Evolutionary conservation across 768 basidiomycete species (phyloP).

Genomic region (Russula sp.): DNA sequence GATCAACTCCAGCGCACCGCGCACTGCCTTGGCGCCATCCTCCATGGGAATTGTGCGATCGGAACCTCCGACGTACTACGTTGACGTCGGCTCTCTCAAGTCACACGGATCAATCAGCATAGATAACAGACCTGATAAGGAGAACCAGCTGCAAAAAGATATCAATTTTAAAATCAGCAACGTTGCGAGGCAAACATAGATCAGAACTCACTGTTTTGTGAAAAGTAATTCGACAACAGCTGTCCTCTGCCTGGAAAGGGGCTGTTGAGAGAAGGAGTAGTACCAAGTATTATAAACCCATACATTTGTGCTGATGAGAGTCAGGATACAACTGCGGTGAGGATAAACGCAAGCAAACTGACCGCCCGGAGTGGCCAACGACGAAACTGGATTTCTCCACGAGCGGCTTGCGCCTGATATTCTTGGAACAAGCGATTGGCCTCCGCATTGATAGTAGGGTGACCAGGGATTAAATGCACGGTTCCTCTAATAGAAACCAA

Average conservation of each 20-base stretch:
- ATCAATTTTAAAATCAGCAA: slow-evolving; percentile 8
- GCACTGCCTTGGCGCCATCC: slow-evolving; percentile 56
- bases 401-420: slow-evolving; percentile 64
- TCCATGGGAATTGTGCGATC: slow-evolving; percentile 68
- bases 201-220: slow-evolving; percentile 66
- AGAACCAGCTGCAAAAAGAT: slow-evolving; percentile 55
- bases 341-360: slow-evolving; percentile 32
- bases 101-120: slow-evolving; percentile 6
- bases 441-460: slow-evolving; percentile 38
- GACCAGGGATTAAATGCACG: slow-evolving; percentile 54
- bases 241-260: slow-evolving; percentile 55
- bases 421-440: slow-evolving; percentile 58
- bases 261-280: slow-evolving; percentile 10
- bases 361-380: slow-evolving; percentile 71
- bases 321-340: slow-evolving; percentile 4
- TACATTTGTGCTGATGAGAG: slow-evolving; percentile 64
- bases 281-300: slow-evolving; percentile 4
- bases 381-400: slow-evolving; percentile 57
- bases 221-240: slow-evolving; percentile 77
- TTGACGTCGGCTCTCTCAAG: not conserved
- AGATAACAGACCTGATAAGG: slow-evolving; percentile 62
- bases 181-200: slow-evolving; percentile 1
- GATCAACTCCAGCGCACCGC: slow-evolving; percentile 57
- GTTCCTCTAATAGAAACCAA: slow-evolving; percentile 46
- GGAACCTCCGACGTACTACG: slow-evolving; percentile 74